phyloP scores from a whole-genome alignment of 2,329 filamentous ascomycete species.

The Malbranchea zuffiana region DNA sequence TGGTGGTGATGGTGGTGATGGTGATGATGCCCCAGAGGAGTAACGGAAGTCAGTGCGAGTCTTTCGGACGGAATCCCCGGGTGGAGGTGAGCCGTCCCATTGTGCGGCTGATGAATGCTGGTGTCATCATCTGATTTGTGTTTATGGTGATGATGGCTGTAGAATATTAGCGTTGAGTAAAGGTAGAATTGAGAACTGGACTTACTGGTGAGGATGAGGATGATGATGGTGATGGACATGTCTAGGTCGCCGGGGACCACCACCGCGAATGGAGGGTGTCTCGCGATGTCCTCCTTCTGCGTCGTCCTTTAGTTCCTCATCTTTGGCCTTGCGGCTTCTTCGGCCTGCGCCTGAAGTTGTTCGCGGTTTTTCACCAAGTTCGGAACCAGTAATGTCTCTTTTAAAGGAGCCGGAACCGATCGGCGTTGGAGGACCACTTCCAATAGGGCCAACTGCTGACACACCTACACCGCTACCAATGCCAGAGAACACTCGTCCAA shows the following conservation, averaged over 20 bases:
- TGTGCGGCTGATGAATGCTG: conserved; percentile 18
- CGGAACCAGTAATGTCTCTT: conserved; percentile 33
- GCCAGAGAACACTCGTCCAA: conserved; percentile 91
- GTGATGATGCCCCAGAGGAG: conserved; percentile 28
- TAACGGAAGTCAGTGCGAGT: conserved; percentile 8
- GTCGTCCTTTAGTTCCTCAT: conserved; percentile 58
- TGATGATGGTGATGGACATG: conserved; percentile 49
- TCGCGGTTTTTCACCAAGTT: conserved; percentile 4
- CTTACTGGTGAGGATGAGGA: conserved; percentile 50
- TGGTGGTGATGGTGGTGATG: conserved; percentile 39
- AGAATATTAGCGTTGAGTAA: conserved; percentile 8
- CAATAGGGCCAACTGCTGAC: conserved; percentile 38
- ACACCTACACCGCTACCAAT: conserved; percentile 61
- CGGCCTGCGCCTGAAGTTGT: conserved; percentile 40
- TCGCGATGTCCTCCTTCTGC: conserved; percentile 56
- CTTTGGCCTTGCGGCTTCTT: conserved; percentile 58
- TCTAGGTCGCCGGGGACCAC: conserved; percentile 45
- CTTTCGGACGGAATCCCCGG: conserved; percentile 23
- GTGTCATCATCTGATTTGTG: conserved; percentile 44
- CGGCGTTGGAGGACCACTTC: conserved; percentile 45
- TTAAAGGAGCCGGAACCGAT: conserved; percentile 40
- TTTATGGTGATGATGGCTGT: conserved; percentile 44
- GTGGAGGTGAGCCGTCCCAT: conserved; percentile 18
- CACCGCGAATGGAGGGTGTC: conserved; percentile 51
- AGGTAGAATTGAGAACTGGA: conserved; percentile 12